Base-by-base conservation (phyloP, 2,329 filamentous ascomycete species). In the Monilinia fructigena region DNA sequence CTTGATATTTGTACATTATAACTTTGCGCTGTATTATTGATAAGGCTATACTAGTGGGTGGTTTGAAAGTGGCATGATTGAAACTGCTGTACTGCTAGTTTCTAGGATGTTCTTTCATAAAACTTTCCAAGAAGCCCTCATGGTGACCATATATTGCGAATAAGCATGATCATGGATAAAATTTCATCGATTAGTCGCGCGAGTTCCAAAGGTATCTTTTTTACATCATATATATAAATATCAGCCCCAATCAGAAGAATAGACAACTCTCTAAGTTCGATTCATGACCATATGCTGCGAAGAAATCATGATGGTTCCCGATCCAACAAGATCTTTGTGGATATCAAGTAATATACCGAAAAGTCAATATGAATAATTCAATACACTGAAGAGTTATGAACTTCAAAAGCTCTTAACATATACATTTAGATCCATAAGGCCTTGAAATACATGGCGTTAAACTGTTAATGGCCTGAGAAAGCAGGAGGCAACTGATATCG, bases 21-120 rank as follows among this genome's bases (percentile, higher is more conserved):
- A 47, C 26, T 5, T 14, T 3, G 7, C 4, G 20, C 11, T 14
- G 3, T 5, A 16, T 7, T 0, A 11, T 6, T 4, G 11, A 2
- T 8, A 35, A 12, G 7, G 2, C 11, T 10, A 6, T 35, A 3
- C 11, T 4, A 2, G 47, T n/a, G 31, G 5, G 3, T 11, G n/a
- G 12, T 1, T 18, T 2, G 1, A 12, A 40, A 56, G 14, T 26
- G 3, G 1, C 7, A 20, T 23, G 3, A 6, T n/a, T n/a, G 20
- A 10, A 6, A 1, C 6, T 47, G 18, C 16, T 4, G 42, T 47
- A 47, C 20, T 12, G 2, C 11, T 35, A n/a, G 20, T n/a, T 0
- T 18, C 6, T 45, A 2, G 16, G 40, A 45, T 16, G 2, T 45
- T 45, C 40, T 45, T 6, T 45, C 4, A 45, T 11, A 3, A 10